Evolutionary conservation across 805 yeast genomes (phyloP).

Genomic region (Saccharomycopsis vini): DNA sequence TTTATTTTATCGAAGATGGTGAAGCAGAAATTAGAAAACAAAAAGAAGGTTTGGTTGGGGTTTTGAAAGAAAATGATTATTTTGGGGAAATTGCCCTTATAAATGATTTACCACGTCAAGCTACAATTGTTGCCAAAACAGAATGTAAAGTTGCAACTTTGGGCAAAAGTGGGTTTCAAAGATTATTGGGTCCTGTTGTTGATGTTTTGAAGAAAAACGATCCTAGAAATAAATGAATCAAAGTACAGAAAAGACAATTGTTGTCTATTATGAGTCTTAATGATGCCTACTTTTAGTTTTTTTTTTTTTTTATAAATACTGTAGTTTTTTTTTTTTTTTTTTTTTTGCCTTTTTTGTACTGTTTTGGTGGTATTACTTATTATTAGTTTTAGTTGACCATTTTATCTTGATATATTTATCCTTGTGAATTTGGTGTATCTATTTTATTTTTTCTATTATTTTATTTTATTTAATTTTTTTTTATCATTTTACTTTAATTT

Average conservation of each 20-base stretch:
- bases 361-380: neutral
- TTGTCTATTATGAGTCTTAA: too few species aligned
- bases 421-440: too few species aligned
- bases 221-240: conserved; percentile 54
- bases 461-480: too few species aligned
- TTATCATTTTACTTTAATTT: too few species aligned
- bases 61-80: conserved; percentile 73
- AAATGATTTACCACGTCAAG: conserved; percentile 88
- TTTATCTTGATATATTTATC: too few species aligned
- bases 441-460: too few species aligned
- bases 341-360: neutral
- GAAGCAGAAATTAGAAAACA: conserved; percentile 62
- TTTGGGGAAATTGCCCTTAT: conserved; percentile 94
- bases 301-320: neutral
- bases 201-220: conserved; percentile 80
- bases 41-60: conserved; percentile 50
- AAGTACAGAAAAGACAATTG: too few species aligned
- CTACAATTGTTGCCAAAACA: conserved; percentile 74
- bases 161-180: conserved; percentile 86
- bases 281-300: too few species aligned
- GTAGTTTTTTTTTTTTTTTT: neutral
- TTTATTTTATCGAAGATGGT: conserved; percentile 73
- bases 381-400: too few species aligned
- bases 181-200: conserved; percentile 90
- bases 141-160: conserved; percentile 82